Percentiles rank a stretch among this genome's conserved stretches.
These are phyloP conservation scores for Pochonia chlamydosporia DNA, from an alignment of 2,329 filamentous ascomycete species.

Conservation along the genomic window DNA sequence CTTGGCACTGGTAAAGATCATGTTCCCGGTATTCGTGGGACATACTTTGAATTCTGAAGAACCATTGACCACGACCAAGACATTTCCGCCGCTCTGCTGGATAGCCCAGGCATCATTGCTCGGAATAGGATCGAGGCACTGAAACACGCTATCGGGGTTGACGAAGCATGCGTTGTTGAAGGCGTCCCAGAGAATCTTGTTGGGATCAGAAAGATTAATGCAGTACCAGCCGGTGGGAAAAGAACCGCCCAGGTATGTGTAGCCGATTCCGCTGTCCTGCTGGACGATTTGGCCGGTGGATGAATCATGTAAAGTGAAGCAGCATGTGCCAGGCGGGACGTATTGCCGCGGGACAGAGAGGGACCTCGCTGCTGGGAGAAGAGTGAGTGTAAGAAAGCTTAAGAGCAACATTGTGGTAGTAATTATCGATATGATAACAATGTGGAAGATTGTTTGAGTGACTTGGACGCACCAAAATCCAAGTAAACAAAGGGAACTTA, in stretches of 20 bases:
- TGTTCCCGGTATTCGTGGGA: slow-evolving; percentile 15
- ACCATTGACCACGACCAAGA: slow-evolving; percentile 19
- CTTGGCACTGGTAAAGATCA: slow-evolving; percentile 17
- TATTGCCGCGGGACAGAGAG: slow-evolving; percentile 9
- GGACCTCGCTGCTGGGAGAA: slow-evolving; percentile 16
- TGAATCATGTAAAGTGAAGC: slow-evolving; percentile 24
- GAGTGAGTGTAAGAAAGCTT: slow-evolving; percentile 13
- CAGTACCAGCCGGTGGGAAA: slow-evolving; percentile 24
- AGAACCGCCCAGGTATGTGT: slow-evolving; percentile 19
- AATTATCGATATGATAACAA: too few species aligned
- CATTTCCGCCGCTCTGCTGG: slow-evolving; percentile 13
- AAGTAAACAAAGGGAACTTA: too few species aligned
- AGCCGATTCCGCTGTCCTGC: slow-evolving; percentile 19
- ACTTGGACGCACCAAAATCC: too few species aligned
- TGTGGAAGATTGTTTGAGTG: too few species aligned
- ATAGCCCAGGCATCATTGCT: slow-evolving; percentile 23
- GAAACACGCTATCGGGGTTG: slow-evolving; percentile 17
- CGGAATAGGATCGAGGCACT: slow-evolving; percentile 26
- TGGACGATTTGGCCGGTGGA: slow-evolving; percentile 17
- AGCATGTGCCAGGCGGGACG: slow-evolving; percentile 20
- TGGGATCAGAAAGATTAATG: slow-evolving; percentile 18
- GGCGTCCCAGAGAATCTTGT: slow-evolving; percentile 21
- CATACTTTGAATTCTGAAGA: slow-evolving; percentile 20
- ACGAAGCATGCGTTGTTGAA: slow-evolving; percentile 28
- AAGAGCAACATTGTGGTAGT: slow-evolving; percentile 4